Evolutionary conservation across 2,329 filamentous ascomycete species (phyloP).

Genomic region (Fusarium sp.): DNA sequence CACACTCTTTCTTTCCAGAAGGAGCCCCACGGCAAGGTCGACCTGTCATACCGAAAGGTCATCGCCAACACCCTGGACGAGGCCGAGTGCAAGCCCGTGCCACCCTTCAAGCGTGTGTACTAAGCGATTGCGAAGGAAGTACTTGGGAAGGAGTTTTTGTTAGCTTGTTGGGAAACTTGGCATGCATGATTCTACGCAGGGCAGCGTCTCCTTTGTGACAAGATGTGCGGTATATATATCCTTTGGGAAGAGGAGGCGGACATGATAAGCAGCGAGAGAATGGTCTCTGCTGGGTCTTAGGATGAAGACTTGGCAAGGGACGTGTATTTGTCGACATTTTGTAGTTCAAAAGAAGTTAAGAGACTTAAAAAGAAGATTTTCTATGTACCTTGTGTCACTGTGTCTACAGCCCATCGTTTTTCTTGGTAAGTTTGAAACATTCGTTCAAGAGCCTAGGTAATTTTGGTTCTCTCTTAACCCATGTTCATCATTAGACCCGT

Average conservation of each 20-base stretch:
- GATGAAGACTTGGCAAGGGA: slow-evolving; percentile 16
- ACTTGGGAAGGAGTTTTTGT: slow-evolving; percentile 38
- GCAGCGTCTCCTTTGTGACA: slow-evolving; percentile 44
- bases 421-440: not conserved
- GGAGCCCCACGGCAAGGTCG: slow-evolving; percentile 85
- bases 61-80: slow-evolving; percentile 88
- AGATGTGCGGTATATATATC: slow-evolving; percentile 46
- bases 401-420: not conserved
- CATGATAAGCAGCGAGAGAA: slow-evolving; percentile 24
- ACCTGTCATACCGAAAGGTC: slow-evolving; percentile 87
- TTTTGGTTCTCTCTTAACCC: not conserved
- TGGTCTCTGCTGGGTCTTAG: slow-evolving; percentile 22
- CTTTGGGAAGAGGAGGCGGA: slow-evolving; percentile 22
- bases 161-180: slow-evolving; percentile 42
- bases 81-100: slow-evolving; percentile 94
- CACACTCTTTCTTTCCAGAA: slow-evolving; percentile 98
- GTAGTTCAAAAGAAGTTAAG: slow-evolving; percentile 37
- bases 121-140: slow-evolving; percentile 56
- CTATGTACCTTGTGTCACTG: not conserved
- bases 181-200: slow-evolving; percentile 43
- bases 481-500: not conserved
- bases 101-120: slow-evolving; percentile 95
- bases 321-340: slow-evolving; percentile 40
- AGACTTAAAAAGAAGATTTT: slow-evolving; percentile 27
- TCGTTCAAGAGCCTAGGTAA: not conserved